These are phyloP conservation scores for Acanthamoeba castellanii DNA, from an alignment of 208 protist species.

Conservation along the genomic window DNA sequence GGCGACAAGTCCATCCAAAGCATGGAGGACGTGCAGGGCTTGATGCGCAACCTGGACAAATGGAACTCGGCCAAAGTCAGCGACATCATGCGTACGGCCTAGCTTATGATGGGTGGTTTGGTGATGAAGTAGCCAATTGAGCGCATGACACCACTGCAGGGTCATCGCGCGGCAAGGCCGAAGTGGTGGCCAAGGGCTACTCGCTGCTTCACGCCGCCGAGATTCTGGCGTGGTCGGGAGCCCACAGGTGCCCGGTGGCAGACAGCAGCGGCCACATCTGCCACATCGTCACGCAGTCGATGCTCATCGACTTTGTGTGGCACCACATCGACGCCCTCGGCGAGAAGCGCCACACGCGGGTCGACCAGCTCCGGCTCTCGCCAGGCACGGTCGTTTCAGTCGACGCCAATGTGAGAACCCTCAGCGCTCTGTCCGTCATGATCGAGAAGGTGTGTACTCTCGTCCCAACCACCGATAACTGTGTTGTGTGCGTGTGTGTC, in stretches of 20 bases:
- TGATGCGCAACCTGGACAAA: slow-evolving; percentile 12
- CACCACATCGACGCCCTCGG: slow-evolving; percentile 8
- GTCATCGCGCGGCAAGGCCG: not conserved
- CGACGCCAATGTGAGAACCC: not conserved
- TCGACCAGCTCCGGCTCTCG: not conserved
- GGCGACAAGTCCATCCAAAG: not conserved
- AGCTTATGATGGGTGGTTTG: no score
- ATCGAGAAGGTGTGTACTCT: not conserved
- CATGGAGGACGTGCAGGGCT: not conserved
- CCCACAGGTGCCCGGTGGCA: not conserved
- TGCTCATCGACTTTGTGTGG: slow-evolving; percentile 27
- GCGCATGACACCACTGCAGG: not conserved
- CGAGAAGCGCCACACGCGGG: not conserved
- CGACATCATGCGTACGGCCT: slow-evolving; percentile 56
- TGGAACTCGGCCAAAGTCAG: not conserved
- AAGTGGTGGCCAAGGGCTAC: not conserved
- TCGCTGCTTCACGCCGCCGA: not conserved
- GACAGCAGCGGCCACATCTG: slow-evolving; percentile 43
- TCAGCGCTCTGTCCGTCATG: not conserved
- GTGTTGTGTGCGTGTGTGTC: no score
- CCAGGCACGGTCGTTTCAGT: not conserved
- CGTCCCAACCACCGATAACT: no score
- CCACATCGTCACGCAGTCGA: slow-evolving; percentile 47
- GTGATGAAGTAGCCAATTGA: no score
- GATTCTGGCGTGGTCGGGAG: not conserved